These are phyloP conservation scores for Platanus orientalis DNA, from an alignment of 164 flowering plant species.

Conservation along the genomic window DNA sequence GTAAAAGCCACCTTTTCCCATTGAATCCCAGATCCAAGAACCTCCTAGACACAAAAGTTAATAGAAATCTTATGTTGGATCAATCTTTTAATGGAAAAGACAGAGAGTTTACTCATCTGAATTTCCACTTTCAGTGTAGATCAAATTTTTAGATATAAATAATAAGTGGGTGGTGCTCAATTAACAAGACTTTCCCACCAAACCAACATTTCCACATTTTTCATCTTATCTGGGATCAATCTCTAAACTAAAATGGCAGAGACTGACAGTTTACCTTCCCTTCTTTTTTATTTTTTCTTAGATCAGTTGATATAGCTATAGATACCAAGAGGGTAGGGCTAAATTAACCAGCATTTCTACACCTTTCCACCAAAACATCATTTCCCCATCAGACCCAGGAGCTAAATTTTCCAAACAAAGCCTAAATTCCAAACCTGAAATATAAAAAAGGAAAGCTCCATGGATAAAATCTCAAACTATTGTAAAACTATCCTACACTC, in stretches of 20 bases:
- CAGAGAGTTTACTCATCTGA: no score
- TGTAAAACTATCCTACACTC: background rate
- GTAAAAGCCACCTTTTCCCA: background rate
- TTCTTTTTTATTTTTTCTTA: background rate
- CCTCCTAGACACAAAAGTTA: no score
- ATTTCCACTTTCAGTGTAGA: no score
- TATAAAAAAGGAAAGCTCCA: background rate
- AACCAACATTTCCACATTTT: no score
- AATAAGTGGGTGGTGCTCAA: no score
- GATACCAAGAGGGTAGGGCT: background rate
- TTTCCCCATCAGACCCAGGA: background rate
- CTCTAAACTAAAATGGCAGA: background rate
- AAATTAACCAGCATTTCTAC: background rate
- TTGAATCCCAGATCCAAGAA: conserved; percentile 2
- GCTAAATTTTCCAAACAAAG: background rate
- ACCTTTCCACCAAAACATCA: background rate
- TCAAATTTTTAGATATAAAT: no score
- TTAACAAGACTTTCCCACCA: no score
- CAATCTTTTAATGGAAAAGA: background rate
- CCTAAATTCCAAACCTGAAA: background rate
- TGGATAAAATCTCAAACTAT: background rate
- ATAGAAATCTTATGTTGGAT: background rate
- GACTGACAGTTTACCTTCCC: background rate
- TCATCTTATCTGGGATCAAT: background rate
- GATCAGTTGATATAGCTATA: background rate